Evolutionary conservation across 2,329 filamentous ascomycete genomes (phyloP).

Genomic region (Claviceps pazoutovae): DNA sequence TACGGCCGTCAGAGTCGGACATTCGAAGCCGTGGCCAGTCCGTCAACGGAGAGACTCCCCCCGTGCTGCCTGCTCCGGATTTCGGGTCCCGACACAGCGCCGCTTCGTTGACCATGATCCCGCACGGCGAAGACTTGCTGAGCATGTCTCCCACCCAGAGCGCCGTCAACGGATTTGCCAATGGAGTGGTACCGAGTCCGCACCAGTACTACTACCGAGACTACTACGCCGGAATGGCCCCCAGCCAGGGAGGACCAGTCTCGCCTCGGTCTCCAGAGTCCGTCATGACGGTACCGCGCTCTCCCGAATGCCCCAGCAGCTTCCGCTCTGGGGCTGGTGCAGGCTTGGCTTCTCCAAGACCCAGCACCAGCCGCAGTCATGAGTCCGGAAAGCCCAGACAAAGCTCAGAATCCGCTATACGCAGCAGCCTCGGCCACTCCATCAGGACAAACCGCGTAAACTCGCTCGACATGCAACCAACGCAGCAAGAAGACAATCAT

Average conservation of each 20-base stretch:
- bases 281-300: constrained; percentile 25
- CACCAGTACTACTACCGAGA: constrained; percentile 44
- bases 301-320: constrained; percentile 36
- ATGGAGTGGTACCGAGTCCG: constrained; percentile 27
- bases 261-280: constrained; percentile 43
- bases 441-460: constrained; percentile 39
- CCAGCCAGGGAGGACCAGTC: constrained; percentile 39
- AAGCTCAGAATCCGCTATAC: constrained; percentile 35
- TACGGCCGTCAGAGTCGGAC: constrained; percentile 33
- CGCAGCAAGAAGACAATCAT: constrained; percentile 34
- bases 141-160: constrained; percentile 40
- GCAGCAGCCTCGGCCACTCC: constrained; percentile 35
- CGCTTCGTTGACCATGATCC: no score
- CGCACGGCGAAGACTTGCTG: constrained; percentile 32
- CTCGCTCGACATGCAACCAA: constrained; percentile 26
- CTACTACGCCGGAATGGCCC: constrained; percentile 28
- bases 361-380: constrained; percentile 46
- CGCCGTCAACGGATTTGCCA: constrained; percentile 7
- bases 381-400: constrained; percentile 38
- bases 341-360: constrained; percentile 29
- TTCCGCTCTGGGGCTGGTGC: constrained; percentile 32
- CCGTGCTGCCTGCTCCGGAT: constrained; percentile 50
- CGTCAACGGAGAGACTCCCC: constrained; percentile 47
- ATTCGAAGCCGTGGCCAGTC: constrained; percentile 46
- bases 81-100: constrained; percentile 50